A percentile compares a stretch with the other conserved stretches of the same genome.
These are phyloP conservation scores for Lasiodiplodia citricola DNA, from an alignment of 2,329 filamentous ascomycete genomes.

Conservation along the genomic window DNA sequence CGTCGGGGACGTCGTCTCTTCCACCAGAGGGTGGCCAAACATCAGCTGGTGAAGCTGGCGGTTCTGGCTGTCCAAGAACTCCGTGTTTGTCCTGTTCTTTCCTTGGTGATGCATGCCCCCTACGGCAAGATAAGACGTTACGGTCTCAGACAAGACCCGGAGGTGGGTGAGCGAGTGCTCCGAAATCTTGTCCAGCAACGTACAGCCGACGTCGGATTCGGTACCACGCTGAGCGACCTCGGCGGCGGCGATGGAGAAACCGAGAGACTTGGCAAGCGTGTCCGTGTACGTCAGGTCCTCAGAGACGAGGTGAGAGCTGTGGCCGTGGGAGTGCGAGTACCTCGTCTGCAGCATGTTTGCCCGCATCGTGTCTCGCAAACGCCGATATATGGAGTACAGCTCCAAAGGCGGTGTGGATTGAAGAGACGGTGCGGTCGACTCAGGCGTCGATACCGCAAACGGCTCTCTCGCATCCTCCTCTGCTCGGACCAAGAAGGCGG, in stretches of 20 bases:
- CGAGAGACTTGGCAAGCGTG: slow-evolving; percentile 70
- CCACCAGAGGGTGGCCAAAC: slow-evolving; percentile 56
- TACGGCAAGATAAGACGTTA: slow-evolving; percentile 80
- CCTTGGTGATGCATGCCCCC: slow-evolving; percentile 69
- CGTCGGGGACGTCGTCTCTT: slow-evolving; percentile 42
- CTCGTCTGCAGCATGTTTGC: slow-evolving; percentile 56
- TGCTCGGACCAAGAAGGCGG: neutral
- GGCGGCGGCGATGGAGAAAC: slow-evolving; percentile 82
- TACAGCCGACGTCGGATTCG: slow-evolving; percentile 71
- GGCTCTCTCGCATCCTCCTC: slow-evolving; percentile 23
- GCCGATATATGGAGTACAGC: slow-evolving; percentile 60
- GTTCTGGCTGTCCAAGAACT: slow-evolving; percentile 71
- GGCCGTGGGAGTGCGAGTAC: slow-evolving; percentile 51
- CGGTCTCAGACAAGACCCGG: slow-evolving; percentile 86
- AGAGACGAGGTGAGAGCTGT: slow-evolving; percentile 43
- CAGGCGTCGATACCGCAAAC: slow-evolving; percentile 5
- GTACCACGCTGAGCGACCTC: slow-evolving; percentile 92
- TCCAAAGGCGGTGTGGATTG: slow-evolving; percentile 45
- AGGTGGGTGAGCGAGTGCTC: slow-evolving; percentile 85
- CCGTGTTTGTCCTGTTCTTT: slow-evolving; percentile 64
- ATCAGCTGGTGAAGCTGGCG: slow-evolving; percentile 80
- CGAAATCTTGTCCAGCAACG: slow-evolving; percentile 81
- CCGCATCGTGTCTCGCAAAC: slow-evolving; percentile 61
- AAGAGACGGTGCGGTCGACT: neutral
- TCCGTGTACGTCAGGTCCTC: slow-evolving; percentile 61